phyloP scores from a whole-genome alignment of 2,329 filamentous ascomycete genomes.

The Pestalotiopsis sp. region DNA sequence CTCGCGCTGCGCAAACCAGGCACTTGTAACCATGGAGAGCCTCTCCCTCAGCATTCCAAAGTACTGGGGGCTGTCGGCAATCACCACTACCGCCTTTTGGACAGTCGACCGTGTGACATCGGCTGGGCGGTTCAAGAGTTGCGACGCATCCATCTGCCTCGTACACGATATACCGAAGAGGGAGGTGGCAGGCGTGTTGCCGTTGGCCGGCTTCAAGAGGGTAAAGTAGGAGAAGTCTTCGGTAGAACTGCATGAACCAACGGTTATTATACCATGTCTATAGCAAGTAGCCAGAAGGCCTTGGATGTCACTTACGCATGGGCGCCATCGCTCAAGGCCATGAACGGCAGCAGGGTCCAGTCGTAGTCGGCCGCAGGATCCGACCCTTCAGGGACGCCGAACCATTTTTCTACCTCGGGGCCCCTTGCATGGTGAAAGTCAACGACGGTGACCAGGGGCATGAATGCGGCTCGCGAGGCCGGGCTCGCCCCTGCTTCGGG shows the following conservation, averaged over 20 bases:
- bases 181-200: conserved; percentile 67
- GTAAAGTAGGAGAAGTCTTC: conserved; percentile 99
- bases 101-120: conserved; percentile 98
- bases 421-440: conserved; percentile 86
- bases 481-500: not conserved
- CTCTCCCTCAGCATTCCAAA: conserved; percentile 92
- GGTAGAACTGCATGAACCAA: conserved; percentile 60
- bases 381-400: conserved; percentile 72
- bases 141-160: conserved; percentile 80
- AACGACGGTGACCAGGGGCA: conserved; percentile 76
- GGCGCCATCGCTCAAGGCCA: conserved; percentile 94
- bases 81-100: conserved; percentile 96
- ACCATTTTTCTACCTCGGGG: conserved; percentile 92
- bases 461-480: conserved; percentile 46
- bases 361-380: conserved; percentile 85
- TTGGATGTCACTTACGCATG: conserved; percentile 71
- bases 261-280: not conserved
- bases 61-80: conserved; percentile 85
- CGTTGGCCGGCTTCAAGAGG: conserved; percentile 67
- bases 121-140: conserved; percentile 75
- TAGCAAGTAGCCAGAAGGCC: not conserved
- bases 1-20: conserved; percentile 95
- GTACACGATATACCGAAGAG: conserved; percentile 97
- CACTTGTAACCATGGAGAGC: conserved; percentile 85
- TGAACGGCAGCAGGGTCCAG: conserved; percentile 91